Evolutionary conservation across 2,329 filamentous ascomycete genomes (phyloP).

Genomic region (Paraconiothyrium sp.): DNA sequence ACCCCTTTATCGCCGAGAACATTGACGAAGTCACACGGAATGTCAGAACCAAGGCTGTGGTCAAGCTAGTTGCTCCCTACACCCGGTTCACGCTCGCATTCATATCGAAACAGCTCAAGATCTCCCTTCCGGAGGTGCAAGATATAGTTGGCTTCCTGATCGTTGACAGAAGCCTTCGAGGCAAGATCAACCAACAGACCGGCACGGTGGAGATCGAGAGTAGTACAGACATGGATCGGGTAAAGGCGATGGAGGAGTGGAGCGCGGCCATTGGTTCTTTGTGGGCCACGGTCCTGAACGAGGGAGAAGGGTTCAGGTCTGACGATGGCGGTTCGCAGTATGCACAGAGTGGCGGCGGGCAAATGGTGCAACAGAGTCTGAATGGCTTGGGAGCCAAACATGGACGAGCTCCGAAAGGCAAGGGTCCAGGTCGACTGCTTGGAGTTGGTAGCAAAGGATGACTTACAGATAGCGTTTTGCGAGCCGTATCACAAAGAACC

Average conservation of each 20-base stretch:
- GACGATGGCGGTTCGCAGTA: constrained; percentile 55
- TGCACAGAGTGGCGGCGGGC: constrained; percentile 39
- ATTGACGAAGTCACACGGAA: constrained; percentile 98
- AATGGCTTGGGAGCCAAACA: constrained; percentile 41
- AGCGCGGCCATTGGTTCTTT: constrained; percentile 74
- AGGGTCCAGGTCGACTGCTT: constrained; percentile 49
- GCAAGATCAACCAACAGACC: constrained; percentile 87
- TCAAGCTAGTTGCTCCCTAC: constrained; percentile 94
- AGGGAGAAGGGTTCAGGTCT: constrained; percentile 75
- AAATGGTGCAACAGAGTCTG: constrained; percentile 34
- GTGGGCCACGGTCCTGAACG: constrained; percentile 77
- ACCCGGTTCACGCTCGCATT: constrained; percentile 88
- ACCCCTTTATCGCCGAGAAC: constrained; percentile 97
- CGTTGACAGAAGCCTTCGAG: constrained; percentile 84
- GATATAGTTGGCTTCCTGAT: constrained; percentile 97
- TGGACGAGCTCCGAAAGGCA: constrained; percentile 50
- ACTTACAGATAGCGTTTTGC: constrained; percentile 46
- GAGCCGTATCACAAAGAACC: constrained; percentile 41
- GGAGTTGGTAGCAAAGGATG: constrained; percentile 51
- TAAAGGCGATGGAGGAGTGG: constrained; percentile 77
- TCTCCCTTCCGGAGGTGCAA: constrained; percentile 85
- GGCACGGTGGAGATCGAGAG: constrained; percentile 85
- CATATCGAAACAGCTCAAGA: constrained; percentile 88
- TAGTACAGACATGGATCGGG: constrained; percentile 76
- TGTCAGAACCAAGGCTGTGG: constrained; percentile 94